Evolutionary conservation across 768 basidiomycete genomes (phyloP), one percentile per base, ranked within the genome.

Genomic region (Asterophora lycoperdoides): DNA sequence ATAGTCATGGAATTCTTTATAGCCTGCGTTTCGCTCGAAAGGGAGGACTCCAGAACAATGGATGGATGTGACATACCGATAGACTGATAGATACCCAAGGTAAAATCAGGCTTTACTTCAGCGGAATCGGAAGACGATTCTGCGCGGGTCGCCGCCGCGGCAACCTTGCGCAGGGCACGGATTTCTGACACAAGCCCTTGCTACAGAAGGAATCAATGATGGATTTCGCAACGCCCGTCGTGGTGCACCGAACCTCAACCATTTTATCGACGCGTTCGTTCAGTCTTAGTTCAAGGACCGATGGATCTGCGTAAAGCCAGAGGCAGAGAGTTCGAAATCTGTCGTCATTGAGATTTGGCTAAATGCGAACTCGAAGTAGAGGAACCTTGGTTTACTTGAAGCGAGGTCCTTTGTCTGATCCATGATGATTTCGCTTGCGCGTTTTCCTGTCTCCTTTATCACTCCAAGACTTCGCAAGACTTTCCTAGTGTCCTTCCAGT

Each of bases 401-500:
- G 66, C 40, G 0, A 56, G 40, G 26, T 58, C 66, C 40, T 70
- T 64, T 0, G 81, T 77, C 60, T 90, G 88, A 51, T 86, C 80
- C 14, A 58, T 61, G 46, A 86, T 74, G 10, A 90, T 76, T 44
- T 88, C 83, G 56, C 87, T 91, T 1, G 86, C 73, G 39, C 67
- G 73, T 40, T 71, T 73, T 4, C 84, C 79, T 0, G 76, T 78
- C 48, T 90, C 83, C 67, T 81, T 84, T 48, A 93, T 81, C 23
- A 96, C 81, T 36, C 78, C 74, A 7, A 99, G 65, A 55, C 79
- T 89, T 32, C 93, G 76, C 9, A 89, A 65, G 5, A 97, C 89
- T 66, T 97, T 99, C 28, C 95, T 75, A 0, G 91, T 85, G 58
- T 99, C 96, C 54, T 75, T 78, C 95, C 95, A 98, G 63, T 99